phyloP scores from a whole-genome alignment of 768 basidiomycete species.

The Podaxis rugospora region DNA sequence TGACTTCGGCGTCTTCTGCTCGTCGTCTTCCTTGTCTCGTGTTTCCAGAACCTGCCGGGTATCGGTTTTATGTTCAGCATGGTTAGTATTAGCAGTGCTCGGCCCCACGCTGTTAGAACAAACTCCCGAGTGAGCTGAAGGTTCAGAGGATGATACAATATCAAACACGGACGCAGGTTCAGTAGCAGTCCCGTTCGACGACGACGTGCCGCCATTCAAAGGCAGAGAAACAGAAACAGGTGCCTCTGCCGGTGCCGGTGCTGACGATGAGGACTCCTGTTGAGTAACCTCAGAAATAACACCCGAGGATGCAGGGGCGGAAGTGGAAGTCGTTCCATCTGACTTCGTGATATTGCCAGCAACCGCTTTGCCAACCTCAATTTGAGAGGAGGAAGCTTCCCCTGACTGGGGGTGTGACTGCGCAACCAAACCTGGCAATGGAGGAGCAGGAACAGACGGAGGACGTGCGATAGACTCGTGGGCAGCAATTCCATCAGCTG shows the following conservation, averaged over 20 bases:
- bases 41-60: slow-evolving; percentile 28
- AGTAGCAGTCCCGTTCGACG: slow-evolving; percentile 20
- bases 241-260: not conserved
- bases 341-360: slow-evolving; percentile 9
- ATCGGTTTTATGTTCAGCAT: slow-evolving; percentile 37
- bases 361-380: slow-evolving; percentile 13
- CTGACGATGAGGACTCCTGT: slow-evolving; percentile 4
- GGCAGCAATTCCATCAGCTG: slow-evolving; percentile 18
- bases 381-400: slow-evolving; percentile 22
- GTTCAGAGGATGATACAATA: slow-evolving; percentile 30
- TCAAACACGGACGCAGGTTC: slow-evolving; percentile 49
- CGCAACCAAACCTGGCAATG: not conserved
- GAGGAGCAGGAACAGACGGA: slow-evolving; percentile 7
- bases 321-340: slow-evolving; percentile 7
- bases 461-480: slow-evolving; percentile 2
- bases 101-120: slow-evolving; percentile 36
- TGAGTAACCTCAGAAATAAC: not conserved
- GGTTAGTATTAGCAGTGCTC: slow-evolving; percentile 37
- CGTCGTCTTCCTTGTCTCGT: not conserved
- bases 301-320: not conserved
- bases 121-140: slow-evolving; percentile 32
- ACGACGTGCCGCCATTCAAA: slow-evolving; percentile 1
- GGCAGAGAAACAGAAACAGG: slow-evolving; percentile 9
- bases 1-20: slow-evolving; percentile 23
- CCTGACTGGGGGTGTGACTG: slow-evolving; percentile 15